Base-by-base conservation (phyloP, 2,329 filamentous ascomycete species). In the Ilyonectria robusta region DNA sequence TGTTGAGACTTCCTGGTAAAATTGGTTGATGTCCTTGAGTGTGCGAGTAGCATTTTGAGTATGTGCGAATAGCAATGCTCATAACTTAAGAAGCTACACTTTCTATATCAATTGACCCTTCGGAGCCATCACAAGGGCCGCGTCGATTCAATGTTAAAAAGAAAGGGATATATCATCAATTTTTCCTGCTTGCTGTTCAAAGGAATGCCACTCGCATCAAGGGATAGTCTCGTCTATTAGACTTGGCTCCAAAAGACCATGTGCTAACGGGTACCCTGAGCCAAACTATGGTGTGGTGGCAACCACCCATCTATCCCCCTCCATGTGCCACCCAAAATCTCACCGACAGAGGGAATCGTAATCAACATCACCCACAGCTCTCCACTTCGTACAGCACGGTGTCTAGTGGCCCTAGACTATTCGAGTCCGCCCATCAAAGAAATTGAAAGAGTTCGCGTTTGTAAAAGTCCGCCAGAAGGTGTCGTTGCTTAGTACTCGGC, bases 401-500 rank as follows among this genome's bases (percentile, higher is more conserved):
- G 48, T 58, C 63, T 56, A 42, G 53, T 55, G 56, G 67, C 54
- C 62, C 55, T 62, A 53, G 54, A 65, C 65, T 63, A 31, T 57
- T 66, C 68, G 70, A 62, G 66, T 56, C 63, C 66, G 57, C 56
- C 31, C 58, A 55, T 66, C 66, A 70, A 69, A 73, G 62, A 75
- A 73, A 62, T 69, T 67, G 67, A 68, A 71, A 67, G 65, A 69
- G 61, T 65, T 21, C 46, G 40, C 47, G 29, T 67, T 67, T 61
- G 67, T 65, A 64, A 65, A 68, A 71, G 62, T 37, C 47, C 37
- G 40, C 55, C 26, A 54, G 42, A 51, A 35, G 50, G 46, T 57
- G 53, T 54, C 40, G 54, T 37, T 37, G 65, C 69, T 79, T 95
- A 97, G 88, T 97, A 97, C 88, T 97, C 95, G 61, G 80, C 86